These are phyloP conservation scores for Deakozyma indianensis DNA, from an alignment of 805 yeast genomes.

Conservation along the genomic window DNA sequence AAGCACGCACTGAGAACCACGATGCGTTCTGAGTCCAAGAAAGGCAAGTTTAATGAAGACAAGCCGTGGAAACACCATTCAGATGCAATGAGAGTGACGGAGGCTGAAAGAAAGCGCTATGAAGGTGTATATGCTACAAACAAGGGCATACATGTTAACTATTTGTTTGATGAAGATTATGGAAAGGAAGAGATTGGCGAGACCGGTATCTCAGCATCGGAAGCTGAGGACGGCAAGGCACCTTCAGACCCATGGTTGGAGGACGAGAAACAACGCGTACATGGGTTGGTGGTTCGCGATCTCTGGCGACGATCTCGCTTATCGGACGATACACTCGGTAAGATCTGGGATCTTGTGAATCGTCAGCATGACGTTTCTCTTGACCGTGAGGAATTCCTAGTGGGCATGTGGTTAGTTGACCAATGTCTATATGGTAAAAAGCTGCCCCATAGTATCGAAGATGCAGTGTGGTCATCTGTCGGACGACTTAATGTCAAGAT, in stretches of 20 bases:
- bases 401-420: slow-evolving; percentile 97
- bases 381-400: slow-evolving; percentile 68
- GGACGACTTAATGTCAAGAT: slow-evolving; percentile 26
- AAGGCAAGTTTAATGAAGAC: slow-evolving; percentile 55
- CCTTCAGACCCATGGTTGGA: slow-evolving; percentile 12
- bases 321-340: slow-evolving; percentile 42
- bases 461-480: slow-evolving; percentile 70
- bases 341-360: slow-evolving; percentile 58
- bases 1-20: slow-evolving; percentile 8
- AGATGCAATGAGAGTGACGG: slow-evolving; percentile 32
- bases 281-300: slow-evolving; percentile 54
- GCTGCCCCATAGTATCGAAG: slow-evolving; percentile 55
- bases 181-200: background rate
- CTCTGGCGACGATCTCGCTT: slow-evolving; percentile 72
- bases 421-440: slow-evolving; percentile 91
- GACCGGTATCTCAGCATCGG: background rate
- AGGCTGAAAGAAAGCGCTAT: slow-evolving; percentile 67
- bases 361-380: slow-evolving; percentile 49
- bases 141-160: slow-evolving; percentile 32
- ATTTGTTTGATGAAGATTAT: slow-evolving; percentile 9
- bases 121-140: slow-evolving; percentile 93
- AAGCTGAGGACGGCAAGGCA: slow-evolving; percentile 2
- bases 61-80: slow-evolving; percentile 90
- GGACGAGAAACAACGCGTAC: slow-evolving; percentile 27
- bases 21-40: slow-evolving; percentile 26